Evolutionary conservation across 805 yeast species (phyloP).

Genomic region (Wickerhamomyces pijperi): DNA sequence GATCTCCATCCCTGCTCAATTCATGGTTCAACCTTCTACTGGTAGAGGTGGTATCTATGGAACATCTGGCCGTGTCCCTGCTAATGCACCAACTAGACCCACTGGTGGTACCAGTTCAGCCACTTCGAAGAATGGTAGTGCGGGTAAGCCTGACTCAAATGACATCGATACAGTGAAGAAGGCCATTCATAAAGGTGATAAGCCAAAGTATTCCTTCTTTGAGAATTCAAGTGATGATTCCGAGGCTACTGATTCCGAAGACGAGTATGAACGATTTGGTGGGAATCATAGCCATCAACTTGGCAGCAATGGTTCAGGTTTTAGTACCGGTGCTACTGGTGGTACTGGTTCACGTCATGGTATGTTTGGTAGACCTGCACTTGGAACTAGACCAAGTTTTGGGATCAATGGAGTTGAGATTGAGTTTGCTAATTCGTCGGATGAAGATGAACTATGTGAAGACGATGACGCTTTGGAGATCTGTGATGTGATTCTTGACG

Average conservation of each 20-base stretch:
- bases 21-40: conserved; percentile 5
- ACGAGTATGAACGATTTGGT: neutral
- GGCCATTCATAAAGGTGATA: conserved; percentile 6
- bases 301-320: too few species aligned
- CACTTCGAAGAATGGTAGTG: too few species aligned
- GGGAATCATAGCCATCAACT: too few species aligned
- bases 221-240: conserved; percentile 11
- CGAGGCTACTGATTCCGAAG: conserved; percentile 2
- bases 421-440: conserved; percentile 8
- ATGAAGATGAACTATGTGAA: conserved; percentile 9
- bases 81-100: too few species aligned
- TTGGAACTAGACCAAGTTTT: too few species aligned
- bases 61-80: too few species aligned
- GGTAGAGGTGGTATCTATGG: too few species aligned
- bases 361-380: neutral
- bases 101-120: too few species aligned
- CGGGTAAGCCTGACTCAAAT: too few species aligned
- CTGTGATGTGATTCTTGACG: conserved; percentile 3
- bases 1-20: conserved; percentile 10
- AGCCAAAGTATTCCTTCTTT: conserved; percentile 18
- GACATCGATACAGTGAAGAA: too few species aligned
- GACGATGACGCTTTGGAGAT: conserved; percentile 3
- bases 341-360: too few species aligned
- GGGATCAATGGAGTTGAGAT: conserved; percentile 4
- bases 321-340: too few species aligned